phyloP scores from a whole-genome alignment of 345 rosid genomes.

The Eucalyptus virginea region DNA sequence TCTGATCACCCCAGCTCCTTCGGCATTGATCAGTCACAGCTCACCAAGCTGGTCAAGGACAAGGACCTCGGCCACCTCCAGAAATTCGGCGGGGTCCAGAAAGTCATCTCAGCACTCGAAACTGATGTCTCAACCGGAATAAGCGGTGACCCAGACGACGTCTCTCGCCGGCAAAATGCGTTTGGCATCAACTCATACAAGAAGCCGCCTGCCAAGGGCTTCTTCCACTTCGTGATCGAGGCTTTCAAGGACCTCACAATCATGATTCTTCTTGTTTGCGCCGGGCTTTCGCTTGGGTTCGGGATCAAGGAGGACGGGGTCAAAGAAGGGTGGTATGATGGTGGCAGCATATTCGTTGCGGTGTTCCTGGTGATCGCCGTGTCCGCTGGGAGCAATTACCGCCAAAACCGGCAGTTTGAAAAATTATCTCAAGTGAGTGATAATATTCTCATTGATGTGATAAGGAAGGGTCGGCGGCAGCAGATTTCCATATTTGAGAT shows the following conservation, averaged over 20 bases:
- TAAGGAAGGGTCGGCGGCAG: slow-evolving; percentile 33
- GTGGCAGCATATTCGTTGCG: slow-evolving; percentile 54
- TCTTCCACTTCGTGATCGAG: slow-evolving; percentile 28
- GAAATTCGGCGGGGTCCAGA: slow-evolving; percentile 24
- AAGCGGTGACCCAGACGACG: slow-evolving; percentile 8
- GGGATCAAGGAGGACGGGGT: slow-evolving; percentile 51
- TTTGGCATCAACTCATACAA: slow-evolving; percentile 59
- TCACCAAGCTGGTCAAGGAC: slow-evolving; percentile 27
- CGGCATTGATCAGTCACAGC: slow-evolving; percentile 12
- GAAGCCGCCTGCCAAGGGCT: slow-evolving; percentile 44
- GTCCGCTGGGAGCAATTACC: slow-evolving; percentile 37
- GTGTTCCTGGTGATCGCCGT: slow-evolving; percentile 40
- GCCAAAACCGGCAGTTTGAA: slow-evolving; percentile 41
- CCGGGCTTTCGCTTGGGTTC: slow-evolving; percentile 47
- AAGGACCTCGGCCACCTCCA: slow-evolving; percentile 16
- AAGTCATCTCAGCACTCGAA: slow-evolving; percentile 19
- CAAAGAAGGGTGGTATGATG: slow-evolving; percentile 66
- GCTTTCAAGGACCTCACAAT: slow-evolving; percentile 44
- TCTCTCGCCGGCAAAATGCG: slow-evolving; percentile 19
- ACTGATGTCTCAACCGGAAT: slow-evolving; percentile 25
- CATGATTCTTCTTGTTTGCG: slow-evolving; percentile 38
- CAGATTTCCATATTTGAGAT: slow-evolving; percentile 40
- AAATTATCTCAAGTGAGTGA: slow-evolving; percentile 37
- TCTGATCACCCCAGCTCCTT: background rate
- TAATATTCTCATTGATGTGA: slow-evolving; percentile 38